Evolutionary conservation across 139 green algal species (phyloP), one percentile per base, ranked within the genome.

Genomic region (Coccomyxa sp.): DNA sequence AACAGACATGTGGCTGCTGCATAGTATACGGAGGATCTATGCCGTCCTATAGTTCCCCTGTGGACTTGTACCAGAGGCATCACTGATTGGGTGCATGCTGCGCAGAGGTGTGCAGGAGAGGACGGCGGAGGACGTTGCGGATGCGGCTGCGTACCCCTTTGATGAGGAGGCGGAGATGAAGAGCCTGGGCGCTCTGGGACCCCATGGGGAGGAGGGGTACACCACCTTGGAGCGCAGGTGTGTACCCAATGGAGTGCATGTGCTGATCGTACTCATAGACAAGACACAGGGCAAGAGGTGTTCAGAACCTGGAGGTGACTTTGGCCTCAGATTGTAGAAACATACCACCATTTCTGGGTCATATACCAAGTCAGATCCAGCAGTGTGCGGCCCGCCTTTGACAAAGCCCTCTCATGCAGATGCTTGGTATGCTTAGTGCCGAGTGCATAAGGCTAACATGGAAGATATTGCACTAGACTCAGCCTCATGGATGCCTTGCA

Each of bases 121-220:
- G 40, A 85, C 44, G 0, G 72, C 35, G 4, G 79, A 84, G n/a
- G 91, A 95, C 77, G 79, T 80, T 73, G 76, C 74, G 6, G 90
- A 93, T 73, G 77, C 92, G 16, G 80, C 78, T 41, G 68, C 50
- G 5, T 90, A 80, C 68, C 80, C 79, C 33, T 93, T 82, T 55
- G 76, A 92, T 74, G 82, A 86, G n/a, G 58, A 71, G 6, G 55
- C 78, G 16, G 89, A 94, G 78, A 37, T 83, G 40, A 39, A 39
- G 68, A 39, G 33, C 2, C 79, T 95, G 44, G 91, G 89, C 4
- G 79, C 89, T 7, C 37, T 79, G 18, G 83, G 74, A 33, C 77
- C 80, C 39, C 71, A 79, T 8, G 91, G 91, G 0, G 91, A 95
- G 80, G 68, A 77, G 38, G 89, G 88, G 31, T 94, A 83, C 82